phyloP scores from a whole-genome alignment of 2,329 filamentous ascomycete species.

The Calonectria ilicicola region DNA sequence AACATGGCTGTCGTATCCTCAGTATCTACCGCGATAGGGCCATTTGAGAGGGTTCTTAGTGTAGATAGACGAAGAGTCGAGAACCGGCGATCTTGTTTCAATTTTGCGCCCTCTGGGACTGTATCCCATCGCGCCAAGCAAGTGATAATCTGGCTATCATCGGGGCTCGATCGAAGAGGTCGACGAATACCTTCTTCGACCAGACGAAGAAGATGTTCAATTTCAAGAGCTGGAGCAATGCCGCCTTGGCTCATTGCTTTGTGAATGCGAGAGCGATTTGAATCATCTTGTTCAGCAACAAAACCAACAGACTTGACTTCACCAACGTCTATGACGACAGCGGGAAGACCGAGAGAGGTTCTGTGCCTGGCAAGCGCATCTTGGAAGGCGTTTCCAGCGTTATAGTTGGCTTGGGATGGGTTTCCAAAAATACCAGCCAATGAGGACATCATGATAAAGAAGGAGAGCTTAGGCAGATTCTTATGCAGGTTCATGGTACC shows the following conservation, averaged over 20 bases:
- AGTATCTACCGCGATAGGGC: background rate
- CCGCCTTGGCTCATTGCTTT: background rate
- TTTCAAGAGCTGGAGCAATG: background rate
- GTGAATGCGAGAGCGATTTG: background rate
- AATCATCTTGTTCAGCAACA: background rate
- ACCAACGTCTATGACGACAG: conserved; percentile 32
- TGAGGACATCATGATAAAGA: conserved; percentile 54
- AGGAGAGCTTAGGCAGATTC: conserved; percentile 43
- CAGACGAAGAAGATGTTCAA: background rate
- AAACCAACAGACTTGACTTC: background rate
- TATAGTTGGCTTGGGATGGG: conserved; percentile 54
- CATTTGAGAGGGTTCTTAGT: background rate
- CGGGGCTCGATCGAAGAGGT: background rate
- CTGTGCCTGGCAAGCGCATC: conserved; percentile 39
- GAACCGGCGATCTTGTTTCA: background rate
- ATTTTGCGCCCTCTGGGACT: background rate
- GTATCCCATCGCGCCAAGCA: background rate
- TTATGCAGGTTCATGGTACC: conserved; percentile 47
- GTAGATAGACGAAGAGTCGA: background rate
- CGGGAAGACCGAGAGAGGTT: conserved; percentile 19
- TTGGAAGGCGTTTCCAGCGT: conserved; percentile 48
- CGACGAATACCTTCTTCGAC: background rate
- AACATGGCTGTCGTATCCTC: background rate
- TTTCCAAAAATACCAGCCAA: conserved; percentile 48
- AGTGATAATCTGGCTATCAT: background rate